phyloP scores from a whole-genome alignment of 768 basidiomycete species.

The Cyathus striatus region DNA sequence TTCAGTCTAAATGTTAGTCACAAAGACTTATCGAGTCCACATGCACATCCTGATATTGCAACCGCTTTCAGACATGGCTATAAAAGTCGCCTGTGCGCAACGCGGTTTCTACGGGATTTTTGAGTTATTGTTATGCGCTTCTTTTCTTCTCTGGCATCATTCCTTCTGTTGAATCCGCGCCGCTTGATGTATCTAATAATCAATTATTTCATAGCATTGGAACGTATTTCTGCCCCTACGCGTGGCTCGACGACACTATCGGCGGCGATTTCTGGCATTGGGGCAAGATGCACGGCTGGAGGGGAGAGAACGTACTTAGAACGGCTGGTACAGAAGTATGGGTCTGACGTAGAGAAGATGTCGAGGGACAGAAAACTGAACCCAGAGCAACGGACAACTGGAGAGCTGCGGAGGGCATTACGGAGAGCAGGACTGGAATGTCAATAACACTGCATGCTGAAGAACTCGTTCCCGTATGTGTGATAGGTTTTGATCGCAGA shows the following conservation, averaged over 20 bases:
- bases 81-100: neutral
- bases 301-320: slow-evolving; percentile 67
- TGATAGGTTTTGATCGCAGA: too few species aligned
- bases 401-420: slow-evolving; percentile 65
- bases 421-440: slow-evolving; percentile 43
- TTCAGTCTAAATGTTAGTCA: too few species aligned
- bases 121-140: neutral
- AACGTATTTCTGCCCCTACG: slow-evolving; percentile 47
- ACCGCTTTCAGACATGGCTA: neutral
- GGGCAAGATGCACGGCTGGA: slow-evolving; percentile 57
- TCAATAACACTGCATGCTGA: too few species aligned
- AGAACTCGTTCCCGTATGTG: too few species aligned
- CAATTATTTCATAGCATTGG: slow-evolving; percentile 46
- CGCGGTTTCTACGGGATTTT: slow-evolving; percentile 1
- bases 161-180: too few species aligned
- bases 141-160: neutral
- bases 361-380: slow-evolving; percentile 76
- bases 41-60: neutral
- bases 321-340: slow-evolving; percentile 64
- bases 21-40: too few species aligned
- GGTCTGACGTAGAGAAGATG: slow-evolving; percentile 71
- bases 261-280: slow-evolving; percentile 31
- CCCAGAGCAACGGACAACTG: slow-evolving; percentile 77
- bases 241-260: slow-evolving; percentile 30
- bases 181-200: slow-evolving; percentile 13